Conservation (phyloP, 2,329 filamentous ascomycete genomes). For the Corynespora cassiicola region DNA sequence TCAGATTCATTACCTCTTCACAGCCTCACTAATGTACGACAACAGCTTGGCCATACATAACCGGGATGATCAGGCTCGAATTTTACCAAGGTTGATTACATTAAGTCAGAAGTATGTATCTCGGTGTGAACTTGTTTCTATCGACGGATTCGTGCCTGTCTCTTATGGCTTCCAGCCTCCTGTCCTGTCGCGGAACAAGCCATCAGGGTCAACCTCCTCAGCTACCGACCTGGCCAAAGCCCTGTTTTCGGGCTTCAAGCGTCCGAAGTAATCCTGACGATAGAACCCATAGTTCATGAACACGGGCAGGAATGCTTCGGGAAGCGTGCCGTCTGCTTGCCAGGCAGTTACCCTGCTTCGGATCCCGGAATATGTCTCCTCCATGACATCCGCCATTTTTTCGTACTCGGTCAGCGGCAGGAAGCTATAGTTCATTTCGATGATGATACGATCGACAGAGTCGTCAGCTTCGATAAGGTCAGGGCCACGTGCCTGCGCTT, state of each 20-base stretch:
- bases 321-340: slow-evolving; percentile 46
- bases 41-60: too few relatives aligned
- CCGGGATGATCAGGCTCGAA: too few relatives aligned
- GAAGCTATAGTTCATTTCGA: slow-evolving; percentile 55
- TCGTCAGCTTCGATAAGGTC: slow-evolving; percentile 51
- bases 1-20: too few relatives aligned
- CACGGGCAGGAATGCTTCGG: slow-evolving; percentile 51
- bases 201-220: slow-evolving; percentile 48
- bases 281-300: slow-evolving; percentile 58
- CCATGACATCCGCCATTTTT: slow-evolving; percentile 49
- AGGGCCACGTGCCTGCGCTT: slow-evolving; percentile 21
- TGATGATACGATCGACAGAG: slow-evolving; percentile 50
- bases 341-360: slow-evolving; percentile 43
- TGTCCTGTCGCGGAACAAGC: slow-evolving; percentile 49
- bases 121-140: too few relatives aligned
- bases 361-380: slow-evolving; percentile 48
- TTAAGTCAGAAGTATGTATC: too few relatives aligned
- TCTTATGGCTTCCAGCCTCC: slow-evolving; percentile 49
- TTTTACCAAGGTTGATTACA: too few relatives aligned
- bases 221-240: slow-evolving; percentile 45
- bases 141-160: too few relatives aligned
- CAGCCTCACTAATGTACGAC: too few relatives aligned
- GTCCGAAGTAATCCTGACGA: slow-evolving; percentile 54
- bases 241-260: slow-evolving; percentile 40
- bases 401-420: slow-evolving; percentile 35